Percentiles rank a stretch among this genome's conserved stretches.
Evolutionary conservation across 2,329 filamentous ascomycete genomes (phyloP).

Genomic region (Colletotrichum musicola): DNA sequence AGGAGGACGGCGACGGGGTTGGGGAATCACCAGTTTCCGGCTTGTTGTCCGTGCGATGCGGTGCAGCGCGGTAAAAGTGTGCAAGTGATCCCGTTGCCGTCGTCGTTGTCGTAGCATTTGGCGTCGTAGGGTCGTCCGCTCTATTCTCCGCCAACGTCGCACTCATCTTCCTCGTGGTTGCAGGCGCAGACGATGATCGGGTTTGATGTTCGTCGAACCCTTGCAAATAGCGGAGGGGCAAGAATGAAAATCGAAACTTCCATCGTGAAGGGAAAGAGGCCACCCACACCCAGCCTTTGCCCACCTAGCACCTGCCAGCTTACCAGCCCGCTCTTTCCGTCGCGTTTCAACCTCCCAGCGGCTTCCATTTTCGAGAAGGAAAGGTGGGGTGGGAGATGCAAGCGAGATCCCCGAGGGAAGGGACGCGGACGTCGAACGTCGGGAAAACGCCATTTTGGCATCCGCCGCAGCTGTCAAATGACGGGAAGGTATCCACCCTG

Average conservation of each 20-base stretch:
- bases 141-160: background rate
- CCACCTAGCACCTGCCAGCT: too few species aligned
- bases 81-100: too few species aligned
- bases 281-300: constrained; percentile 6
- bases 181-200: constrained; percentile 23
- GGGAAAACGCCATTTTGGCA: constrained; percentile 37
- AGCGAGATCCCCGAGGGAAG: constrained; percentile 16
- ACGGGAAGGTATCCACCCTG: constrained; percentile 35
- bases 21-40: background rate
- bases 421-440: constrained; percentile 4
- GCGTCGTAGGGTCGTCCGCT: background rate
- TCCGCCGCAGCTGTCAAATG: constrained; percentile 37
- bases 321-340: too few species aligned
- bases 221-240: constrained; percentile 15
- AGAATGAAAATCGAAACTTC: constrained; percentile 31
- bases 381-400: constrained; percentile 25
- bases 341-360: constrained; percentile 27
- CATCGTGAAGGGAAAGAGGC: constrained; percentile 15
- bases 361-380: constrained; percentile 29
- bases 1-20: background rate
- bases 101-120: too few species aligned
- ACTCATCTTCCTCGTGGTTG: too few species aligned
- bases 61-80: too few species aligned
- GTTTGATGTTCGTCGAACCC: constrained; percentile 23
- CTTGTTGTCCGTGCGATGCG: background rate